Base-by-base conservation (phyloP, 2,329 filamentous ascomycete species). In the Xylariales sp. region DNA sequence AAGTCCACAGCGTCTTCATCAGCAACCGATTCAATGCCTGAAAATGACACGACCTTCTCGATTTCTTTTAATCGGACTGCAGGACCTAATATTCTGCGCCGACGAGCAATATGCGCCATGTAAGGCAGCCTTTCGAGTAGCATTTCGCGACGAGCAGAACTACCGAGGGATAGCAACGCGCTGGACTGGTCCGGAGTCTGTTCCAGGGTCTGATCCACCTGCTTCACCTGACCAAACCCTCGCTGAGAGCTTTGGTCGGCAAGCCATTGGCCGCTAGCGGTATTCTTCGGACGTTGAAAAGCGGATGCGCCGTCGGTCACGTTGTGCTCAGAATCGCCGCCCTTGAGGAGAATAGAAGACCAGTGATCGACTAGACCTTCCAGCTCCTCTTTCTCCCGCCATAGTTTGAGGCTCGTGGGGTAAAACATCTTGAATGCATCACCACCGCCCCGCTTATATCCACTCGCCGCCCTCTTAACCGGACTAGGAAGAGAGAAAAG, bases 361-460 rank as follows among this genome's bases (percentile, higher is more conserved):
- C 91, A 93, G 64, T 90, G 75, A 65, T 93, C 91, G 0, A 97
- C 82, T 1, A 93, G 78, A 0, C 88, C 89, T 68, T 93, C 91
- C 5, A 95, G 85, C 77, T 97, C 94, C 77, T 98, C 94, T 70
- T 89, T 91, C 63, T 89, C 87, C 67, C 91, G 87, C 93, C 94
- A 97, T 10, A 97, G 80, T 73, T 93, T 93, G 49, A 97, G 82
- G 63, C 91, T 93, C 0, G 90, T 90, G 0, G 96, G 96, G 75
- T 96, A 99, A 73, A 94, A 97, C 93, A 99, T 97, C 76, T 92
- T 94, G 81, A 90, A 91, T 0, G 91, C 87, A 75, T 94, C 92
- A 1, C 82, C 80, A 55, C 83, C 79, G 71, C 80, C 76, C 68
- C 84, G 78, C 75, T 81, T 74, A 76, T 80, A 74, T 75, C 82